Percentiles rank a stretch among this genome's conserved stretches.
Conservation (phyloP, 1,284 basidiomycete genomes). For the Rhodotorula sp. region DNA sequence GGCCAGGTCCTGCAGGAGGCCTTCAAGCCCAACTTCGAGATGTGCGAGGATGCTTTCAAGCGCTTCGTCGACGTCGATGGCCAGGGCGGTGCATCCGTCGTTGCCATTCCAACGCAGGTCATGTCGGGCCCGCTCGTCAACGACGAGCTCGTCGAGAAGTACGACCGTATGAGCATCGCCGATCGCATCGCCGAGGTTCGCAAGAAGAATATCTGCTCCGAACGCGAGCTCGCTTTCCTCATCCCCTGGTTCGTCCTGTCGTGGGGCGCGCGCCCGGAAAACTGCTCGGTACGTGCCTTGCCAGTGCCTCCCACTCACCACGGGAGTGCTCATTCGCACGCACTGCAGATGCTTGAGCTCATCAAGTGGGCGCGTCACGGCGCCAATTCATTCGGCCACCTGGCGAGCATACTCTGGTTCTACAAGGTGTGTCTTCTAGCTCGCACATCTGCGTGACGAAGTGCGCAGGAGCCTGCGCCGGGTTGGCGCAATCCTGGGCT, state of each 20-base stretch:
- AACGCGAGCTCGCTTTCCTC: constrained; percentile 10
- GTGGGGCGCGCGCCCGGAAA: constrained; percentile 5
- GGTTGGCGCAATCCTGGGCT: too few relatives aligned
- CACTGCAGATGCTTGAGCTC: constrained; percentile 5
- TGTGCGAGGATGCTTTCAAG: constrained; percentile 10
- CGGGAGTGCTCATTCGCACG: neutral
- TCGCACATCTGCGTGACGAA: too few relatives aligned
- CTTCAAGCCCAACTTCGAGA: constrained; percentile 4
- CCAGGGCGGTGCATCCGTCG: neutral
- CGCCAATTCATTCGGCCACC: constrained; percentile 4
- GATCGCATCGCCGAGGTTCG: constrained; percentile 19
- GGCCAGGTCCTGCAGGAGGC: constrained; percentile 4
- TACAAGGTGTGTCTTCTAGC: constrained; percentile 1
- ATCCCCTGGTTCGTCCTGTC: constrained; percentile 10
- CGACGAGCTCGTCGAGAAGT: constrained; percentile 8
- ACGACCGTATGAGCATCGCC: constrained; percentile 10
- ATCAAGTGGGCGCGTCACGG: constrained; percentile 13
- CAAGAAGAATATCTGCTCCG: constrained; percentile 9
- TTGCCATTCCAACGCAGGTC: constrained; percentile 9
- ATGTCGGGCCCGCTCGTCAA: constrained; percentile 9
- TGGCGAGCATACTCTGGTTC: constrained; percentile 6
- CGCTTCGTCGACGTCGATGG: constrained; percentile 13
- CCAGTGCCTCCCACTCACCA: too few relatives aligned
- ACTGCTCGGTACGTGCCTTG: neutral
- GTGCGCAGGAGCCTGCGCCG: too few relatives aligned